Evolutionary conservation across 306 rosid genomes (phyloP), one percentile per base, ranked within the genome.

Genomic region (Styphnolobium japonicum): DNA sequence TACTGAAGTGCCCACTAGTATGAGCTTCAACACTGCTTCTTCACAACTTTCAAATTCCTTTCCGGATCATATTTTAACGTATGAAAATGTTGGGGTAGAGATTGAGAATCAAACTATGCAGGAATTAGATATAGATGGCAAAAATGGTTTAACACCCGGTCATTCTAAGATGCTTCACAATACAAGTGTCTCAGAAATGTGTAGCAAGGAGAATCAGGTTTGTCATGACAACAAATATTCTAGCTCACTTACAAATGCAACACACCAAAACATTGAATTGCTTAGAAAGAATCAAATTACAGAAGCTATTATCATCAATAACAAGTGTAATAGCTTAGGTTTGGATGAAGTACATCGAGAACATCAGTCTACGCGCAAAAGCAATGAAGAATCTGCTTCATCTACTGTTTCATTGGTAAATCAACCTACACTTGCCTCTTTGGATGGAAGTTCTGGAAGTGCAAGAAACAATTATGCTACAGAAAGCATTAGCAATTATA

Each of bases 341-440:
- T 80, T 89, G 80, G 79, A 83, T 37, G 86, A 85, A 64, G 82
- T 56, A 57, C 80, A 86, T 71, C 76, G 46, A 52, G 83, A 73
- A 70, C 22, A 51, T 65, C 85, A 48, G 55, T 33, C 80, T 72
- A n/a, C 71, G 18, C 27, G 64, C 77, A 65, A 70, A 83, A 65
- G 66, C 77, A 52, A 36, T 12, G 55, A 15, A 15, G 85, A 65
- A 82, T 66, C 80, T 66, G 61, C 74, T 75, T 63, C 76, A 63
- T 82, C 83, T 40, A 21, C 81, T 42, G 68, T 71, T 63, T 78
- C 82, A 55, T 64, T 77, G 61, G 80, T 64, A 64, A 80, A 64
- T 75, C 81, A 76, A 67, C 74, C 80, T 46, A 60, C 67, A 7
- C 61, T 66, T 53, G 56, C 85, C 39, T 34, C 79, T 48, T 0